Evolutionary conservation across 768 basidiomycete genomes (phyloP).

Genomic region (Austroboletus festivus): DNA sequence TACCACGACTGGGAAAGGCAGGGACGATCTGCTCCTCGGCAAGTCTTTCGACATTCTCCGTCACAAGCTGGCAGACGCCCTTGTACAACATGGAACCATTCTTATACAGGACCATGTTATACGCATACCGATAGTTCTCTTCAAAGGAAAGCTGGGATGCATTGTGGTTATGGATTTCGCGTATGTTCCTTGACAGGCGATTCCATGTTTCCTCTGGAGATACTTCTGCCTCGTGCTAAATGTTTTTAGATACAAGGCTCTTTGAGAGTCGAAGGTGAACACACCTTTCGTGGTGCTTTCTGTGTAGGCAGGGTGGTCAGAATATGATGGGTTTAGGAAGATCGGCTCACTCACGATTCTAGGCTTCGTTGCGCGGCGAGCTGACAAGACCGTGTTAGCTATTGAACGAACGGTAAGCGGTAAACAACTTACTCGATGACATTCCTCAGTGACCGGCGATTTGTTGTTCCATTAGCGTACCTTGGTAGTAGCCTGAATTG

Average conservation of each 20-base stretch:
- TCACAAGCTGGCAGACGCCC: conserved; percentile 75
- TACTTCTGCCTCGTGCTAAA: conserved; percentile 68
- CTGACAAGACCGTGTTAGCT: conserved; percentile 17
- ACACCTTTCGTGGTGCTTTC: conserved; percentile 49
- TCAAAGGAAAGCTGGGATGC: conserved; percentile 86
- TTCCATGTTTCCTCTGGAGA: conserved; percentile 85
- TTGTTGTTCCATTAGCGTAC: conserved; percentile 14
- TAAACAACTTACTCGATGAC: conserved; percentile 28
- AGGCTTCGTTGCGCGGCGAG: conserved; percentile 34
- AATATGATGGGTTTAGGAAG: conserved; percentile 15
- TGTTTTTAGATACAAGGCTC: conserved; percentile 1
- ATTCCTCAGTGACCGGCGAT: conserved; percentile 17
- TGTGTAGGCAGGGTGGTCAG: conserved; percentile 23
- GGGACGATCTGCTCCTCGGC: conserved; percentile 76
- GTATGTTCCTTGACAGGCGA: conserved; percentile 78
- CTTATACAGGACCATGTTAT: conserved; percentile 89
- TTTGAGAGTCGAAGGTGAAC: conserved; percentile 4
- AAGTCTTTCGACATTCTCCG: conserved; percentile 78
- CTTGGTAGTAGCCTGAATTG: conserved; percentile 9
- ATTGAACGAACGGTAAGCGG: conserved; percentile 9
- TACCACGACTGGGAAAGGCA: conserved; percentile 72
- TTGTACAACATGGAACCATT: conserved; percentile 83
- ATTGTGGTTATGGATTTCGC: conserved; percentile 93
- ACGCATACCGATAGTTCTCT: conserved; percentile 91
- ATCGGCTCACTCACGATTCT: conserved; percentile 40